These are phyloP conservation scores for Wallacemonas sp. DNA, from an alignment of 208 protist species.

Conservation along the genomic window DNA sequence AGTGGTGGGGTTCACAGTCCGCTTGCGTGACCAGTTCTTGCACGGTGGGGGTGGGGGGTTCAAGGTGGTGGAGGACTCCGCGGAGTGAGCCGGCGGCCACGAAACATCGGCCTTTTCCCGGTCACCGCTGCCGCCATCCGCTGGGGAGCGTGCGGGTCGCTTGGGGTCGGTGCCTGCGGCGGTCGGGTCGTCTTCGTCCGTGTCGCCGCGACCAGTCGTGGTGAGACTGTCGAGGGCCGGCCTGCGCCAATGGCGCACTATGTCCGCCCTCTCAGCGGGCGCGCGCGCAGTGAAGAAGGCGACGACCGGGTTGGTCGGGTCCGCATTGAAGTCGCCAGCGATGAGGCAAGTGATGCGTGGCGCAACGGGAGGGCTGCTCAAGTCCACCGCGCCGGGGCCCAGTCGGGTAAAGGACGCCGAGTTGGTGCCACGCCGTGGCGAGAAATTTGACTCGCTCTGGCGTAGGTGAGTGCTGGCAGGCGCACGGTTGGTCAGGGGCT, in stretches of 20 bases:
- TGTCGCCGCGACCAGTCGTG: not conserved
- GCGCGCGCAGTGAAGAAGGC: slow-evolving; percentile 41
- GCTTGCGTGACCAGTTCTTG: slow-evolving; percentile 5
- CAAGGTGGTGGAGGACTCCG: not conserved
- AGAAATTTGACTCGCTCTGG: slow-evolving; percentile 7
- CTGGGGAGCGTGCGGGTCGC: not conserved
- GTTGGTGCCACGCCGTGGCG: not conserved
- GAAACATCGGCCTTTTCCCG: too few species aligned
- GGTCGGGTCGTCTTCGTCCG: not conserved
- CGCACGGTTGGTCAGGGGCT: not conserved
- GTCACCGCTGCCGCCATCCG: not conserved
- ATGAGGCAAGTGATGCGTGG: slow-evolving; percentile 48
- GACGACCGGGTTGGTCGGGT: slow-evolving; percentile 45
- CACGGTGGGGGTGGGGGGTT: not conserved
- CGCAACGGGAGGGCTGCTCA: not conserved
- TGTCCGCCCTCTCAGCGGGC: slow-evolving; percentile 29
- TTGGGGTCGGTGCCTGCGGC: not conserved
- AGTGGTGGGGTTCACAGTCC: not conserved
- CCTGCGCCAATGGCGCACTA: slow-evolving; percentile 45
- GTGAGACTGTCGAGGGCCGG: not conserved
- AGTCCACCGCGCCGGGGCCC: slow-evolving; percentile 10
- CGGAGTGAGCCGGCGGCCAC: not conserved
- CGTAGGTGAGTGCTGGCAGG: not conserved
- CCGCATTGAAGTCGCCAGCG: slow-evolving; percentile 82
- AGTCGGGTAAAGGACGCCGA: slow-evolving; percentile 3